These are phyloP conservation scores for Coprinopsis sp. DNA, from an alignment of 768 basidiomycete genomes.

Conservation along the genomic window DNA sequence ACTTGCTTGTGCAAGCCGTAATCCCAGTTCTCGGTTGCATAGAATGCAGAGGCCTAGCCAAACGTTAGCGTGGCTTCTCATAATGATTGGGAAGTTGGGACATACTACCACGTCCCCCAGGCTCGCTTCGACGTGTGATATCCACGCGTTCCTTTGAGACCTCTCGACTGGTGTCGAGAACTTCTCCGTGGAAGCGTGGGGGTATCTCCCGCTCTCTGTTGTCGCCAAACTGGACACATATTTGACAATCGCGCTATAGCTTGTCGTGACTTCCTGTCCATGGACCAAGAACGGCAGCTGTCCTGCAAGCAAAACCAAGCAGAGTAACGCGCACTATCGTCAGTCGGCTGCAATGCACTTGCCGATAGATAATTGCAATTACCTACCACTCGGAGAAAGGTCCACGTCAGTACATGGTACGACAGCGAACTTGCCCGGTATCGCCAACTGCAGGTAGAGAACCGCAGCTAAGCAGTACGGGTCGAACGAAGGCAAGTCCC, in stretches of 20 bases:
- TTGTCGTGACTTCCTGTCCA: conserved; percentile 44
- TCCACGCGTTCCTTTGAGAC: conserved; percentile 57
- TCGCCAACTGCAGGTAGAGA: conserved; percentile 61
- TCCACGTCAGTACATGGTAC: conserved; percentile 65
- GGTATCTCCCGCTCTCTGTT: conserved; percentile 23
- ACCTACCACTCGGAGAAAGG: conserved; percentile 67
- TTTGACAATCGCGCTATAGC: conserved; percentile 58
- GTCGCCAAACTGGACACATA: conserved; percentile 53
- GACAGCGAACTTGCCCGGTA: conserved; percentile 65
- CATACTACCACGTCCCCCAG: conserved; percentile 71
- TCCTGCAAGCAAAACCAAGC: conserved; percentile 37
- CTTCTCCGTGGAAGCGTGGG: conserved; percentile 43
- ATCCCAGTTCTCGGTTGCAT: conserved; percentile 61
- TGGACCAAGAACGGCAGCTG: conserved; percentile 69
- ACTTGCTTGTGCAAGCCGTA: conserved; percentile 51
- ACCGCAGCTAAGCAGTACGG: conserved; percentile 60
- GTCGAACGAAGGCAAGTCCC: conserved; percentile 63
- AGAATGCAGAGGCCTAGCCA: conserved; percentile 57
- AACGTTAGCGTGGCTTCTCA: conserved; percentile 5
- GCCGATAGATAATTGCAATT: conserved; percentile 11
- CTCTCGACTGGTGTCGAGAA: conserved; percentile 41
- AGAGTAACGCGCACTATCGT: conserved; percentile 6
- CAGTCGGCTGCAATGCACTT: not conserved
- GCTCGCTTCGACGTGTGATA: conserved; percentile 58
- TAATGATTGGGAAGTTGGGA: conserved; percentile 7